Evolutionary conservation across 306 rosid species (phyloP).

Genomic region (Dalbergia cochinchinensis): DNA sequence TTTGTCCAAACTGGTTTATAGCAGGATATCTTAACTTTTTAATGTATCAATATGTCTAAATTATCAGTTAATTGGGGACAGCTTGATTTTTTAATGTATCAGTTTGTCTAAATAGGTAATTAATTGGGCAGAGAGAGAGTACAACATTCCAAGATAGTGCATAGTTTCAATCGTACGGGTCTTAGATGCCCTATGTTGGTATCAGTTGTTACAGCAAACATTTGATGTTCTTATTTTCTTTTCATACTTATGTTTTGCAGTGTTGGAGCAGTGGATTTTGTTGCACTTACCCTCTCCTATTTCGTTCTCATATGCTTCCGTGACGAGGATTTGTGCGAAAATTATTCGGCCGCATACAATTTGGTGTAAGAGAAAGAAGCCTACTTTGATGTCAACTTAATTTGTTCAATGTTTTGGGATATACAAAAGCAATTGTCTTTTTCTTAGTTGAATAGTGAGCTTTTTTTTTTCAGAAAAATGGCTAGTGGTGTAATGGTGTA

Average conservation of each 20-base stretch:
- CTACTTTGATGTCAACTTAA: conserved; percentile 26
- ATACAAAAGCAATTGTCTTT: not conserved
- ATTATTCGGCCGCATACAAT: conserved; percentile 13
- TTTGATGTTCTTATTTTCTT: conserved; percentile 4
- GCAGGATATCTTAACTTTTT: no score
- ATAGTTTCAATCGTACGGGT: conserved; percentile 6
- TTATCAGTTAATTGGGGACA: no score
- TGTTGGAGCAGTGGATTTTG: conserved; percentile 98
- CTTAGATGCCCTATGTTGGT: conserved; percentile 27
- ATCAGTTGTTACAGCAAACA: conserved; percentile 19
- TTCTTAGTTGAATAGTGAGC: conserved; percentile 21
- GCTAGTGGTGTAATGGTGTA: not conserved
- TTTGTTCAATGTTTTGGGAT: conserved; percentile 10
- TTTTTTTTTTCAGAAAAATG: not conserved
- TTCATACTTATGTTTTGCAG: conserved; percentile 55
- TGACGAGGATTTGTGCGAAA: conserved; percentile 26
- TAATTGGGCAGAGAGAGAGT: no score
- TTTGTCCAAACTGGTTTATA: no score
- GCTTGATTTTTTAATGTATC: no score
- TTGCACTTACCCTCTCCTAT: conserved; percentile 89
- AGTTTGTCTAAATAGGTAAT: no score
- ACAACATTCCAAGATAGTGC: not conserved
- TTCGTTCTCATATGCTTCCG: conserved; percentile 76
- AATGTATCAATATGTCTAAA: no score
- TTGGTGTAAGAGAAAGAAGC: conserved; percentile 16